A percentile compares a stretch with the other conserved stretches of the same genome.
Evolutionary conservation across 306 rosid genomes (phyloP).

Genomic region (Lablab purpureus): DNA sequence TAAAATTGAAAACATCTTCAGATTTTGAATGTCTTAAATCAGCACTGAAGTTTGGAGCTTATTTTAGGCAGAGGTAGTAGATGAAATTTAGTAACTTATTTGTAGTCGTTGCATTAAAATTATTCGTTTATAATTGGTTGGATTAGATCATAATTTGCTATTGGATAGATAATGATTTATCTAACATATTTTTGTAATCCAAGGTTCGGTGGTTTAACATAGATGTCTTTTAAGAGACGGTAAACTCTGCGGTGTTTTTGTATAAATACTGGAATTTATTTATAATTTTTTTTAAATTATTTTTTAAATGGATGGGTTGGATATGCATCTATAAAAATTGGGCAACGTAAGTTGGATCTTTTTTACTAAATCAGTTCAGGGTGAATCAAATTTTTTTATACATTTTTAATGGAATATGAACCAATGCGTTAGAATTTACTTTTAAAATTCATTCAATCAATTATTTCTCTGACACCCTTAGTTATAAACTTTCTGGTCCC

Average conservation of each 20-base stretch:
- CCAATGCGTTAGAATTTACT: no score
- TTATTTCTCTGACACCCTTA: no score
- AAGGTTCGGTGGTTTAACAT: not conserved
- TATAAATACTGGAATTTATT: not conserved
- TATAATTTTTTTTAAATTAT: no score
- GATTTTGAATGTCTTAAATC: conserved; percentile 3
- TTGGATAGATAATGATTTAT: not conserved
- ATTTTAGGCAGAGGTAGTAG: not conserved
- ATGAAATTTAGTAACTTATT: not conserved
- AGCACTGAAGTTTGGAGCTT: conserved; percentile 9
- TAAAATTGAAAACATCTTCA: conserved; percentile 26
- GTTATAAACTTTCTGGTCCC: no score
- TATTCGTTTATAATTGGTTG: not conserved
- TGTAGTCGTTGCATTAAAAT: not conserved
- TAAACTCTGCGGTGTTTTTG: not conserved
- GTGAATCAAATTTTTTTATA: not conserved
- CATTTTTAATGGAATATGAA: no score
- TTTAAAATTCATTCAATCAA: not conserved
- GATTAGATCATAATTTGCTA: not conserved
- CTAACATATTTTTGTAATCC: not conserved
- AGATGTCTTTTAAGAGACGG: not conserved
- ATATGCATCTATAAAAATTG: not conserved
- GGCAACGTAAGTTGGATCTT: no score
- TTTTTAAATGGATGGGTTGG: not conserved
- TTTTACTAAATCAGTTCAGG: no score